Base-by-base conservation (phyloP, 345 rosid genomes). In the Stellera chamaejasme region DNA sequence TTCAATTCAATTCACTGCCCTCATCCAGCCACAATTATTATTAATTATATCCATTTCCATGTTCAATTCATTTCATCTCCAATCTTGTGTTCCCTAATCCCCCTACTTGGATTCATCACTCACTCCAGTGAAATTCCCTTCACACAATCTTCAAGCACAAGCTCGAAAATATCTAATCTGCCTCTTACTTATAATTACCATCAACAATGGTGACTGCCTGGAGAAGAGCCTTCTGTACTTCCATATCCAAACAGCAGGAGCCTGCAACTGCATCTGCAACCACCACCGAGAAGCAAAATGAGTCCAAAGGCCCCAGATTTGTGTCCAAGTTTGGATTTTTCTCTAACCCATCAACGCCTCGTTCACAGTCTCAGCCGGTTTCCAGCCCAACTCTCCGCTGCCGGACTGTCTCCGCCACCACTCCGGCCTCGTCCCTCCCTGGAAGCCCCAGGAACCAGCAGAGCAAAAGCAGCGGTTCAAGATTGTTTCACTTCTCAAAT, bases 261-360 rank as follows among this genome's bases (percentile, higher is more conserved):
- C 41, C 55, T 11, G 58, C 61, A 1, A 55, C 66, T 43, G 45
- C 52, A n/a, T 26, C 69, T 27, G 56, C 68, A 59, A 2, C 72
- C 58, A 8, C 67, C 65, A 2, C 45, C 61, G 39, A 11, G 10
- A 47, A n/a, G 39, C 36, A 10, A 47, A 57, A 60, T 27, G 45
- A 60, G 27, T 62, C 48, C 66, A 59, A 66, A 16, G 41, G 79
- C 69, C 83, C 79, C 3, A 79, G 81, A 66, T 68, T 84, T 10
- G 45, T 79, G 54, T 79, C 85, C 25, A 84, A 70, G 66, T 81
- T 90, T 43, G 89, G 85, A 0, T 84, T 90, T 58, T 84, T 90
- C 72, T 84, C 90, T 5, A 82, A 87, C 65, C 87, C 93, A 50
- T 79, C 96, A n/a, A 81, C 97, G 13, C 96, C 97, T 2, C 76